Evolutionary conservation across 768 basidiomycete genomes (phyloP).

Genomic region (Pleurotus cornucopiae): DNA sequence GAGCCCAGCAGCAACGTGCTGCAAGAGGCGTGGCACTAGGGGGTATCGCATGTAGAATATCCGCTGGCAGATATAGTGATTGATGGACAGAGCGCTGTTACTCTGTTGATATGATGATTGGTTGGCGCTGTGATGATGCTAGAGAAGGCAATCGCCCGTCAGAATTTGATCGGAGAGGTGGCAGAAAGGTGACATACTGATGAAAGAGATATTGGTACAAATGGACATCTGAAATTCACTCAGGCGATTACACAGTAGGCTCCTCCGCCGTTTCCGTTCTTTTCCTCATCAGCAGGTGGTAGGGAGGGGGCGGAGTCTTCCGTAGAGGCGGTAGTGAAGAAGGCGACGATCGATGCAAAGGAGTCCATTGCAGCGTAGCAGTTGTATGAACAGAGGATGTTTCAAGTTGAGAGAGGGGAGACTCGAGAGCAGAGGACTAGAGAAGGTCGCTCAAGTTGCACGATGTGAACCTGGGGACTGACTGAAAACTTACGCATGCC

Average conservation of each 20-base stretch:
- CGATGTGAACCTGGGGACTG: neutral
- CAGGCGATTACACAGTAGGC: slow-evolving; percentile 10
- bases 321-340: slow-evolving; percentile 7
- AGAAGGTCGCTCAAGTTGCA: neutral
- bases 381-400: neutral
- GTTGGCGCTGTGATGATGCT: too few relatives aligned
- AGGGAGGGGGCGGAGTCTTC: slow-evolving; percentile 1
- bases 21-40: too few relatives aligned
- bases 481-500: neutral
- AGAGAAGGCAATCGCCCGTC: too few relatives aligned
- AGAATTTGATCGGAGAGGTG: too few relatives aligned
- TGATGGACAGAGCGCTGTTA: neutral
- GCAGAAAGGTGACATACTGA: too few relatives aligned
- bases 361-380: slow-evolving; percentile 2
- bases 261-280: neutral
- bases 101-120: neutral
- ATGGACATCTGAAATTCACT: slow-evolving; percentile 1
- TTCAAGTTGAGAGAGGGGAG: too few relatives aligned
- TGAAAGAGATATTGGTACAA: neutral
- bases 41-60: neutral
- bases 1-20: neutral
- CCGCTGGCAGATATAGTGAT: neutral
- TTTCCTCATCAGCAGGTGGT: slow-evolving; percentile 9
- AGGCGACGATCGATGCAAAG: slow-evolving; percentile 5
- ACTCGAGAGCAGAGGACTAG: neutral